These are phyloP conservation scores for Leccinum subgranulosum DNA, from an alignment of 768 basidiomycete genomes.

Conservation along the genomic window DNA sequence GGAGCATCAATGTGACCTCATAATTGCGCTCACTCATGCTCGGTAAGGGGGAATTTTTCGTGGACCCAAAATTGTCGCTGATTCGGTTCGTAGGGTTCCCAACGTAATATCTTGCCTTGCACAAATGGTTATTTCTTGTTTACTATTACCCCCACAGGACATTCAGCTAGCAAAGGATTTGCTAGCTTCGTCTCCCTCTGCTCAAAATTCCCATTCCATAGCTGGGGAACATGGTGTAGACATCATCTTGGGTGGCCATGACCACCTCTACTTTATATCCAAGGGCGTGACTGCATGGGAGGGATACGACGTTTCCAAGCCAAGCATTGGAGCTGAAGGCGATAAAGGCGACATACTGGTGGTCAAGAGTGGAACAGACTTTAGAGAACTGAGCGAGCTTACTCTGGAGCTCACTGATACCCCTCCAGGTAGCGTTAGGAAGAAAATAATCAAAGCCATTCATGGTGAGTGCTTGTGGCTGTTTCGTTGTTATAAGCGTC, in stretches of 20 bases:
- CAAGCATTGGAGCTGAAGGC: conserved; percentile 64
- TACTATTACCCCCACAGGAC: conserved; percentile 45
- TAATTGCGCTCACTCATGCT: conserved; percentile 84
- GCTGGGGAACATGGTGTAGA: conserved; percentile 71
- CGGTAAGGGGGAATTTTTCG: conserved; percentile 41
- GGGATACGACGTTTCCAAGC: conserved; percentile 49
- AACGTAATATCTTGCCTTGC: conserved; percentile 22
- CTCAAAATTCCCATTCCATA: conserved; percentile 43
- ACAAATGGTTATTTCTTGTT: neutral
- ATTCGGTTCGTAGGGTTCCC: conserved; percentile 21
- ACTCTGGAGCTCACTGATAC: conserved; percentile 58
- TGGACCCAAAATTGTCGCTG: neutral
- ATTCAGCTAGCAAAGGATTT: conserved; percentile 67
- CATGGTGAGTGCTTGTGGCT: conserved; percentile 43
- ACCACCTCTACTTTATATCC: conserved; percentile 77
- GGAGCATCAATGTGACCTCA: conserved; percentile 69
- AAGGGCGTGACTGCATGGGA: conserved; percentile 68
- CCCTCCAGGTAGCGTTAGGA: conserved; percentile 60
- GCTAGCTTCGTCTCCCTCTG: conserved; percentile 54
- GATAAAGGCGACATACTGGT: conserved; percentile 70
- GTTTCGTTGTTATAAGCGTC: neutral
- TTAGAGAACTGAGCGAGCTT: conserved; percentile 80
- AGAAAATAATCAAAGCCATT: conserved; percentile 58
- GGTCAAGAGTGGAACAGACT: conserved; percentile 88
- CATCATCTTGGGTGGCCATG: conserved; percentile 83